Evolutionary conservation across 495 filamentous ascomycete genomes (phyloP).

Genomic region (Penicillium subrubescens): DNA sequence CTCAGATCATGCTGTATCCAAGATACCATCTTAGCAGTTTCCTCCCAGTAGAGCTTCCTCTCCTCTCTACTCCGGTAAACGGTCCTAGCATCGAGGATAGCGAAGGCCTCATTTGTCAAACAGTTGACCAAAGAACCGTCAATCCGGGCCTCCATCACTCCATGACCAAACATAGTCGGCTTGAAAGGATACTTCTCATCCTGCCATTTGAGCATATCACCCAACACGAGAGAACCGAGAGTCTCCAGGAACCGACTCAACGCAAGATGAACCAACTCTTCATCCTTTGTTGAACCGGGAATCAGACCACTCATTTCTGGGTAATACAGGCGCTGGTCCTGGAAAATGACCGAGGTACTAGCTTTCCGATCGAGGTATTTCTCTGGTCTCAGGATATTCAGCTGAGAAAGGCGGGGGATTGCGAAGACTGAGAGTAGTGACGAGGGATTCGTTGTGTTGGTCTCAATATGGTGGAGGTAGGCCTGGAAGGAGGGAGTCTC

Average conservation of each 20-base stretch:
- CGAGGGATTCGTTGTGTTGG: neutral
- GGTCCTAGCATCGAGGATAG: neutral
- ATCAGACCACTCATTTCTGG: neutral
- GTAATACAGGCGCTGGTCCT: neutral
- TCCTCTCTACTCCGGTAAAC: neutral
- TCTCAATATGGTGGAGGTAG: neutral
- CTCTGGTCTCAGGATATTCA: neutral
- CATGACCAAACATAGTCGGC: neutral
- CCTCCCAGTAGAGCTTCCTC: neutral
- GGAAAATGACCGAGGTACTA: neutral
- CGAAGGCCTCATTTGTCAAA: neutral
- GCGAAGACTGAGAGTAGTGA: neutral
- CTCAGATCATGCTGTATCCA: neutral
- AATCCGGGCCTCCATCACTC: neutral
- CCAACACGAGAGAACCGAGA: neutral
- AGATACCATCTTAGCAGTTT: neutral
- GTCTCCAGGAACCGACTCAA: neutral
- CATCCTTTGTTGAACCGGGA: neutral
- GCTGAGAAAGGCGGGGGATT: neutral
- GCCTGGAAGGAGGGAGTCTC: neutral
- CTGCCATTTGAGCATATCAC: neutral
- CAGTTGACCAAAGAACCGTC: neutral
- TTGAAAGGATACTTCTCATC: neutral
- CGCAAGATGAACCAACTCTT: neutral
- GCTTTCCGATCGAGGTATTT: too few relatives aligned